Percentiles rank a stretch among this genome's conserved stretches.
Conservation (phyloP, 208 protist genomes). For the Trichomonas tenax region DNA sequence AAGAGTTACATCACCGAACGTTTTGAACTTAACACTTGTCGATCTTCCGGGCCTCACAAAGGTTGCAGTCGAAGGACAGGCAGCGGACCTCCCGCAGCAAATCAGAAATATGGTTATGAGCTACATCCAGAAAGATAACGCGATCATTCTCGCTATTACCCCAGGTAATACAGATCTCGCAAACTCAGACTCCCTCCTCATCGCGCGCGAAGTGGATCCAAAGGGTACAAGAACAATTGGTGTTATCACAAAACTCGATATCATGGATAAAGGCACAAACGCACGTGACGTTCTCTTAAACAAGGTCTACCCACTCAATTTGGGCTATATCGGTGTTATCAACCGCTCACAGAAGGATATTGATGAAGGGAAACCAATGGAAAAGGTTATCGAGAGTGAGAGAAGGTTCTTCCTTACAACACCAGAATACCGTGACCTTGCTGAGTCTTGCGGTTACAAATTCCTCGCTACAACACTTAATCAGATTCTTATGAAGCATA, state of each 20-base stretch:
- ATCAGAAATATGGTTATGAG: slow-evolving; percentile 85
- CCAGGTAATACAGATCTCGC: slow-evolving; percentile 96
- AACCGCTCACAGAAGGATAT: slow-evolving; percentile 93
- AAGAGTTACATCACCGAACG: slow-evolving; percentile 67
- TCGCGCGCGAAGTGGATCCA: slow-evolving; percentile 62
- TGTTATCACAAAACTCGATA: slow-evolving; percentile 21
- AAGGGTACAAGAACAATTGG: background rate
- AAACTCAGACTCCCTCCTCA: slow-evolving; percentile 86
- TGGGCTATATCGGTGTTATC: slow-evolving; percentile 92
- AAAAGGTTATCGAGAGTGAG: slow-evolving; percentile 47
- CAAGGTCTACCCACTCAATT: slow-evolving; percentile 66
- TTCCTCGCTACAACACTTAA: slow-evolving; percentile 38
- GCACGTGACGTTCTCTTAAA: slow-evolving; percentile 79
- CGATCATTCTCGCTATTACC: slow-evolving; percentile 88
- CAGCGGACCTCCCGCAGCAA: slow-evolving; percentile 80
- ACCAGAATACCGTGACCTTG: slow-evolving; percentile 56
- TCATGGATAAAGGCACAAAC: slow-evolving; percentile 70
- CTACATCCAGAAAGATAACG: slow-evolving; percentile 81
- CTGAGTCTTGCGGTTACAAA: slow-evolving; percentile 29
- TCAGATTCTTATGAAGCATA: slow-evolving; percentile 76
- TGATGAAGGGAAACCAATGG: slow-evolving; percentile 61
- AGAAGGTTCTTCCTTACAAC: slow-evolving; percentile 69
- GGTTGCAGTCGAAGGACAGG: slow-evolving; percentile 85
- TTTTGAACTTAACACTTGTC: slow-evolving; percentile 95
- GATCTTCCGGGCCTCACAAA: slow-evolving; percentile 98